A percentile compares a stretch with the other conserved stretches of the same genome.
Evolutionary conservation across 2,329 filamentous ascomycete genomes (phyloP).

Genomic region (Fusarium devonianum): DNA sequence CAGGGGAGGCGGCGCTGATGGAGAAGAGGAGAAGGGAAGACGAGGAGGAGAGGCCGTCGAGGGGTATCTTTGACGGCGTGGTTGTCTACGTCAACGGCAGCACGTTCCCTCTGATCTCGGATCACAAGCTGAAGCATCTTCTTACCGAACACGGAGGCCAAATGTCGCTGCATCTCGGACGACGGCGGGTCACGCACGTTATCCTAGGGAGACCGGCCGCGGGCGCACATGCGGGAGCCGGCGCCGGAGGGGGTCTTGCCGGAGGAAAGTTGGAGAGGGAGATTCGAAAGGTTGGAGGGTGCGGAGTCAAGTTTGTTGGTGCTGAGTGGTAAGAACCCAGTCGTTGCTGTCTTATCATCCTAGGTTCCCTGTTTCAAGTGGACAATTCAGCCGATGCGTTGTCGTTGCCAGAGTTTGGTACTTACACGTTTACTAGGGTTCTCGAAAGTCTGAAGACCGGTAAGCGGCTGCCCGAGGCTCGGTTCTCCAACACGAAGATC

Average conservation of each 20-base stretch:
- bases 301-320: conserved; percentile 77
- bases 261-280: conserved; percentile 83
- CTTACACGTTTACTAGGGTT: conserved; percentile 60
- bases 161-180: conserved; percentile 73
- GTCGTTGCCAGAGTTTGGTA: neutral
- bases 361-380: too few species aligned
- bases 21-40: conserved; percentile 54
- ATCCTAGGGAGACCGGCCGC: conserved; percentile 71
- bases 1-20: conserved; percentile 37
- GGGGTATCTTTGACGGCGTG: conserved; percentile 71
- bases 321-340: conserved; percentile 78
- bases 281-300: conserved; percentile 71
- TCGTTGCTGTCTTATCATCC: too few species aligned
- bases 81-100: conserved; percentile 89
- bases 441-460: conserved; percentile 83
- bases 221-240: conserved; percentile 43
- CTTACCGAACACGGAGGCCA: conserved; percentile 77
- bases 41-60: conserved; percentile 47
- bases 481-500: conserved; percentile 71
- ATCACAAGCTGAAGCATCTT: conserved; percentile 83
- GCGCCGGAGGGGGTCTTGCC: conserved; percentile 77
- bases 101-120: conserved; percentile 80
- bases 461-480: conserved; percentile 75
- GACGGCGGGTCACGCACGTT: conserved; percentile 83
- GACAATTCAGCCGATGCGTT: too few species aligned